phyloP scores from a whole-genome alignment of 257 asterid species.

The Plantago elongata region DNA sequence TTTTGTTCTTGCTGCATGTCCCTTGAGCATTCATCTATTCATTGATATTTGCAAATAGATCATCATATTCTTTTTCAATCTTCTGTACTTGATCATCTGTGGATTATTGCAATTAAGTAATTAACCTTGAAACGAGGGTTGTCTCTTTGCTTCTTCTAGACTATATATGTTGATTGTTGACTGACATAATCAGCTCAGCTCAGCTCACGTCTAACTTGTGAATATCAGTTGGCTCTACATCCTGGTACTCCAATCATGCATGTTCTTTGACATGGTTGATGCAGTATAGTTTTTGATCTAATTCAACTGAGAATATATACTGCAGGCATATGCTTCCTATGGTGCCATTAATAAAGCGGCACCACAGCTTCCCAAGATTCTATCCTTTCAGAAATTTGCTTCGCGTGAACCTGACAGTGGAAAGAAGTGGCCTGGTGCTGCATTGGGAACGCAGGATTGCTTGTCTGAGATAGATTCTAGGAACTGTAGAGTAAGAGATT shows the following conservation, averaged over 20 bases:
- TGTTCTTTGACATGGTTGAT: conserved; percentile 9
- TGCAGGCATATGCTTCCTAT: conserved; percentile 86
- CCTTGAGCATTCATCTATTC: background rate
- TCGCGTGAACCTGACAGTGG: conserved; percentile 69
- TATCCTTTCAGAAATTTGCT: conserved; percentile 92
- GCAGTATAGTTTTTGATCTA: conserved; percentile 9
- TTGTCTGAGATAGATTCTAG: conserved; percentile 93
- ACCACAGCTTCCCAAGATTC: conserved; percentile 81
- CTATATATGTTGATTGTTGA: background rate
- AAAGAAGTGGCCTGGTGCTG: conserved; percentile 80
- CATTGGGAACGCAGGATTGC: conserved; percentile 73
- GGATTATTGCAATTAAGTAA: conserved; percentile 6
- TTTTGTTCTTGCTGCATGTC: conserved; percentile 1
- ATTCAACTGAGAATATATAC: conserved; percentile 19
- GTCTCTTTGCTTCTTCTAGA: conserved; percentile 8
- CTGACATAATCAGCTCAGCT: background rate
- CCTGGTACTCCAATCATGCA: background rate
- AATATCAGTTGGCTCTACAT: background rate
- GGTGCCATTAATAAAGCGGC: conserved; percentile 60
- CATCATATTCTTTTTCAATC: background rate
- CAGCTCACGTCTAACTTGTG: background rate
- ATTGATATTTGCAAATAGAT: conserved; percentile 7
- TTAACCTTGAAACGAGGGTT: background rate
- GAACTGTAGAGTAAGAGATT: conserved; percentile 96
- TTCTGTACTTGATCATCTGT: too few species aligned